Base-by-base conservation (phyloP, 257 asterid genomes). In the Anisodus acutangulus region DNA sequence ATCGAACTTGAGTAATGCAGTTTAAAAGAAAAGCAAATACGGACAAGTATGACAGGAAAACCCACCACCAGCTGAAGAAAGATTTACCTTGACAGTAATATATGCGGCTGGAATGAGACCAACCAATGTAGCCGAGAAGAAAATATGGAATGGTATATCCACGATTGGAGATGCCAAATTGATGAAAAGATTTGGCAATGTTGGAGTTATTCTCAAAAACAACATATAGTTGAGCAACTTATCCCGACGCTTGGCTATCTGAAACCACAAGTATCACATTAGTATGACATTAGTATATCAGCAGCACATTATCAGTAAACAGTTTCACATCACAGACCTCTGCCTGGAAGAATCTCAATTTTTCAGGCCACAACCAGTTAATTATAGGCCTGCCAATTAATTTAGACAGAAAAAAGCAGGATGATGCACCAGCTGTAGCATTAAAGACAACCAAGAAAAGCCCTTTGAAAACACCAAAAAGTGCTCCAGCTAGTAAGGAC, bases 401-500 rank as follows among this genome's bases (percentile, higher is more conserved):
- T 82, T 95, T 95, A 81, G 98, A 95, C n/a, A 95, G 91, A 86
- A 95, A 95, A 76, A 87, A 95, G 88, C 98, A 95, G 86, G 97
- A 95, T 2, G 97, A 95, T 87, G 98, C 98, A 78, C 98, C 98
- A 54, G 98, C 97, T 26, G 95, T 92, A 71, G 98, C 97, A 87
- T 95, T 95, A 84, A 95, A 92, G 78, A 95, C 97, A 58, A 95
- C 98, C 92, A 95, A 90, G 88, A 93, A 85, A 79, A 93, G 92
- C 78, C 98, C 98, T 89, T 86, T 91, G 59, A 91, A 82, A 80
- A 93, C 98, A 86, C 98, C 98, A 86, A 91, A 95, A 83, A 95
- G 97, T 82, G 98, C 95, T 86, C 98, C 98, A 84, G 98, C 98
- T 17, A 95, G 95, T 78, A 93, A 89, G 69, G 98, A 95, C 98